phyloP scores from a whole-genome alignment of 2,329 filamentous ascomycete genomes.

The Pyrenochaeta sp. region DNA sequence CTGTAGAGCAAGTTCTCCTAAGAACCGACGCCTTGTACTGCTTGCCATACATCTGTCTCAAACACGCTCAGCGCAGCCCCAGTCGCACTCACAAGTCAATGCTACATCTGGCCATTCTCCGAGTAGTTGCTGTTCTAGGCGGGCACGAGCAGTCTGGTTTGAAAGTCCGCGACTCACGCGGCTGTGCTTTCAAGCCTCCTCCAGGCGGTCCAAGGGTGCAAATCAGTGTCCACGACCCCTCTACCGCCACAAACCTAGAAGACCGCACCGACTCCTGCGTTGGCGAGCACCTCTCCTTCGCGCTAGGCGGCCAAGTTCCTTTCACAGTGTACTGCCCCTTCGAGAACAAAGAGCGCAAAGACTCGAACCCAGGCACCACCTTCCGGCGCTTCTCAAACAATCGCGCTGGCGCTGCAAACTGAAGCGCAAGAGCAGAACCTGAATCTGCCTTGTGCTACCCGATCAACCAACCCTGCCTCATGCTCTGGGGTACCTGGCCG shows the following conservation, averaged over 20 bases:
- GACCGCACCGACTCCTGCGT: conserved; percentile 90
- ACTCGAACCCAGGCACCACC: conserved; percentile 78
- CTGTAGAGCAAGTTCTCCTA: too few species aligned
- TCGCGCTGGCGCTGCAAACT: too few species aligned
- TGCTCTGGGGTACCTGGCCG: conserved; percentile 28
- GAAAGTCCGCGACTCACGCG: conserved; percentile 86
- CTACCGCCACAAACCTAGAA: conserved; percentile 87
- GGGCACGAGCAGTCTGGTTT: too few species aligned
- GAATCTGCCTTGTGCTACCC: conserved; percentile 44
- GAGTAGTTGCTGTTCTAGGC: too few species aligned
- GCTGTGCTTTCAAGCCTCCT: conserved; percentile 78
- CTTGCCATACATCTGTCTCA: too few species aligned
- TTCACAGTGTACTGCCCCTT: conserved; percentile 96
- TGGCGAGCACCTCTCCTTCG: conserved; percentile 92
- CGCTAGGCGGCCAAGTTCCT: conserved; percentile 86
- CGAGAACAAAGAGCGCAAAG: conserved; percentile 78
- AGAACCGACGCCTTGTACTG: too few species aligned
- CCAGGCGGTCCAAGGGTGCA: conserved; percentile 78
- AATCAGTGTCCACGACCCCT: conserved; percentile 91
- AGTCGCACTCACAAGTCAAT: too few species aligned
- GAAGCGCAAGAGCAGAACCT: too few species aligned
- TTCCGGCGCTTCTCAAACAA: conserved; percentile 94
- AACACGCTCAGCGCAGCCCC: too few species aligned
- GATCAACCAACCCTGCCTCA: conserved; percentile 33
- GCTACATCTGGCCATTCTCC: too few species aligned